Base-by-base conservation (phyloP, 441 rosid species). In the Brassica balearica region DNA sequence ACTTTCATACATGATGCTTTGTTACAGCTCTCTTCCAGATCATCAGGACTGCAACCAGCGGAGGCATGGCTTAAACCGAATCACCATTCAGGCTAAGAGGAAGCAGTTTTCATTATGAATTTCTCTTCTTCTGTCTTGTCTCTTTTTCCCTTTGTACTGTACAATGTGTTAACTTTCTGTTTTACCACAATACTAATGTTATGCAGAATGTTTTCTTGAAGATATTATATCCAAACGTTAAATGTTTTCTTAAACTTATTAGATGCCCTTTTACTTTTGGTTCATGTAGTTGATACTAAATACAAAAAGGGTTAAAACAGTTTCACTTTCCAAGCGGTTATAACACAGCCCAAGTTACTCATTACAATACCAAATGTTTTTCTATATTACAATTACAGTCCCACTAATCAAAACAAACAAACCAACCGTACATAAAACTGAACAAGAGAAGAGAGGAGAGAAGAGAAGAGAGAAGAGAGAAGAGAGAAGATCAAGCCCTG, bases 1-100 rank as follows among this genome's bases (percentile, higher is more conserved):
- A 70, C 17, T 3, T 55, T 66, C 15, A 14, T 32, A 6, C 58
- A 14, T 11, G 36, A 1, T 81, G 63, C 2, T 73, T 38, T 74
- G 58, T 34, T 74, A 75, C 98, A 90, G 96, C 96, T 79, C 89
- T 93, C 10, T 95, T 93, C 87, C 99, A 95, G 92, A 93, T 95
- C 64, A 93, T 95, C 84, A 88, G 99, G 85, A 95, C 96, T 3
- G 96, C 98, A 6, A 87, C 97, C n/a, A 88, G 92, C 43, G 92
- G 94, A 77, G 95, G 97, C 70, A 86, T 88, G 98, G 94, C 95
- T 0, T 94, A 85, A 83, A 19, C 59, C 25, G 27, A 19, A 36
- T 11, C 36, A 1, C 23, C 62, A 63, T 41, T 69, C 29, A 56
- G 64, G 68, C 68, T 69, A 4, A 53, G 51, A 75, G 15, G 80